Evolutionary conservation across 805 yeast species (phyloP).

Genomic region (Lachancea quebecensis): DNA sequence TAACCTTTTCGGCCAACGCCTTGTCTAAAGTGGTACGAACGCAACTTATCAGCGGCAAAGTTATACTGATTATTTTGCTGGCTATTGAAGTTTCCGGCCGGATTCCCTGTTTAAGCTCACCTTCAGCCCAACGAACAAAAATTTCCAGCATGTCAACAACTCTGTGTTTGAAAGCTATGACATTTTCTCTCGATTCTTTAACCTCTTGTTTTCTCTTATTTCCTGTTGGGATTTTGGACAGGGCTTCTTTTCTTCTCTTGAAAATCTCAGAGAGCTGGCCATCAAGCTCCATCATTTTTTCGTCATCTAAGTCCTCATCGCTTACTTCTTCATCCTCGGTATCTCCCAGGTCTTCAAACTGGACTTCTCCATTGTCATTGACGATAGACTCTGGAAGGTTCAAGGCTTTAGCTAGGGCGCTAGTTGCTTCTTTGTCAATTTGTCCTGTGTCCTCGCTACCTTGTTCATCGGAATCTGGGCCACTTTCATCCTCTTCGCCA

Average conservation of each 20-base stretch:
- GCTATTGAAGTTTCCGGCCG: slow-evolving; percentile 12
- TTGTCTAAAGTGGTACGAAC: slow-evolving; percentile 65
- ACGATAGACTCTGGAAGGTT: slow-evolving; percentile 51
- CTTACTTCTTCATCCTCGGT: slow-evolving; percentile 47
- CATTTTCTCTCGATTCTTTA: slow-evolving; percentile 71
- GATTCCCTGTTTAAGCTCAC: slow-evolving; percentile 1
- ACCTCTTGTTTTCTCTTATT: slow-evolving; percentile 66
- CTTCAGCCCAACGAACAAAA: slow-evolving; percentile 43
- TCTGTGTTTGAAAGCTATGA: slow-evolving; percentile 70
- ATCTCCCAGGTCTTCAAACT: slow-evolving; percentile 41
- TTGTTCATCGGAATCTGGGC: slow-evolving; percentile 25
- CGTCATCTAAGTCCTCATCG: slow-evolving; percentile 89
- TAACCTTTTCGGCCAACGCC: slow-evolving; percentile 65
- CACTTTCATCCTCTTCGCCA: slow-evolving; percentile 24
- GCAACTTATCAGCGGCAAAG: slow-evolving; percentile 52
- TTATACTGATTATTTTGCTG: slow-evolving; percentile 37
- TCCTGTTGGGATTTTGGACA: slow-evolving; percentile 49
- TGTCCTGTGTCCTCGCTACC: slow-evolving; percentile 37
- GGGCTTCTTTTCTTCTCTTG: slow-evolving; percentile 68
- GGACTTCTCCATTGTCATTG: slow-evolving; percentile 38
- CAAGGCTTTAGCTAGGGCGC: slow-evolving; percentile 63
- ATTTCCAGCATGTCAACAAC: slow-evolving; percentile 70
- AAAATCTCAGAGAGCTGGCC: slow-evolving; percentile 76
- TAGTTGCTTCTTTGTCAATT: slow-evolving; percentile 48
- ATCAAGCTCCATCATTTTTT: slow-evolving; percentile 92